Evolutionary conservation across 352 stramenopile species (phyloP).

Genomic region (Phytophthora melonis): DNA sequence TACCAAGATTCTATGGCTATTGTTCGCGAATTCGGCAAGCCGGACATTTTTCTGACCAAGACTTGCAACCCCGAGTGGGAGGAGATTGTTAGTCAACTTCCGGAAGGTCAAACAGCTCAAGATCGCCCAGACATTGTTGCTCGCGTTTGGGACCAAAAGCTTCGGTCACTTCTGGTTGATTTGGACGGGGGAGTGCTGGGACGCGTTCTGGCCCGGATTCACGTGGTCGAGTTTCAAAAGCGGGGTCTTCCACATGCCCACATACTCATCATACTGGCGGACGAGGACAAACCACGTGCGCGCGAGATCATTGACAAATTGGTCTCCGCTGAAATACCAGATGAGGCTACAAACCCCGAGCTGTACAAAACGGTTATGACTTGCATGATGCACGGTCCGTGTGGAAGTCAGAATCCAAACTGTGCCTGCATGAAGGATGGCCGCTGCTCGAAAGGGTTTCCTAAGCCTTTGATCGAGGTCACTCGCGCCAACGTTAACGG

Average conservation of each 20-base stretch:
- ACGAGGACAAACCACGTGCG: constrained; percentile 32
- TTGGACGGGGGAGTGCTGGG: constrained; percentile 35
- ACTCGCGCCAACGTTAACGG: constrained; percentile 6
- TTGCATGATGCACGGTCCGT: constrained; percentile 26
- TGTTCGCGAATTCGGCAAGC: constrained; percentile 47
- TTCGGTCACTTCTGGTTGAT: constrained; percentile 28
- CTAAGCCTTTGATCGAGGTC: constrained; percentile 18
- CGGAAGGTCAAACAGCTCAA: constrained; percentile 12
- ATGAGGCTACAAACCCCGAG: constrained; percentile 10
- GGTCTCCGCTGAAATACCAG: constrained; percentile 32
- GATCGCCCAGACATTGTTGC: constrained; percentile 33
- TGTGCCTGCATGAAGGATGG: constrained; percentile 30
- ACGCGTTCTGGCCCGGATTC: constrained; percentile 32
- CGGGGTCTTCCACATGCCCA: constrained; percentile 55
- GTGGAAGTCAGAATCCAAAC: background rate
- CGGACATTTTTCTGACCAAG: constrained; percentile 59
- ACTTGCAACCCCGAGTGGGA: constrained; percentile 58
- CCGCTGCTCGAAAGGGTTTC: constrained; percentile 34
- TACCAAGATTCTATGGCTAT: constrained; percentile 57
- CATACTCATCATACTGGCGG: constrained; percentile 54
- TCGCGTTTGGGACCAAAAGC: constrained; percentile 33
- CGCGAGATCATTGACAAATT: constrained; percentile 22
- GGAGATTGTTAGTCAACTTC: constrained; percentile 36
- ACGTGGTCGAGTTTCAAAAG: constrained; percentile 62
- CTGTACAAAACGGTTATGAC: constrained; percentile 12